A percentile compares a stretch with the other conserved stretches of the same genome.
Conservation (phyloP, 768 basidiomycete species). For the Leccinum aurantiacum region DNA sequence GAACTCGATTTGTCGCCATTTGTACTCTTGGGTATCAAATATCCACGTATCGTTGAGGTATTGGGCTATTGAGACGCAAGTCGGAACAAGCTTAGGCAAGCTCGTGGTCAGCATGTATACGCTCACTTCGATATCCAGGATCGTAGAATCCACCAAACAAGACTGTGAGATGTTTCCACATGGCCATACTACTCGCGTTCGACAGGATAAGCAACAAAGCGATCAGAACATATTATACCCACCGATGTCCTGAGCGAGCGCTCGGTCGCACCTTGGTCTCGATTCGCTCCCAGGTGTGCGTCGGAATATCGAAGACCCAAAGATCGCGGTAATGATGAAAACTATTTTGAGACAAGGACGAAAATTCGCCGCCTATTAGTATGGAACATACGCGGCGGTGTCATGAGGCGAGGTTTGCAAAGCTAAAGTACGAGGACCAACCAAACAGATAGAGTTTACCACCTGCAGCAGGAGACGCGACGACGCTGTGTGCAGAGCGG, state of each 20-base stretch:
- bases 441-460: conserved; percentile 87
- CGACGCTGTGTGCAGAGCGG: conserved; percentile 82
- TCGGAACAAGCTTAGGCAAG: background rate
- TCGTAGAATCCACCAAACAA: conserved; percentile 93
- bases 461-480: conserved; percentile 70
- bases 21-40: conserved; percentile 84
- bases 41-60: conserved; percentile 85
- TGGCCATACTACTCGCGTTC: conserved; percentile 61
- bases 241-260: conserved; percentile 84
- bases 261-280: conserved; percentile 81
- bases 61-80: conserved; percentile 47
- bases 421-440: conserved; percentile 24
- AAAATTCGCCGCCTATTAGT: conserved; percentile 75
- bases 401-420: background rate
- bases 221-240: background rate
- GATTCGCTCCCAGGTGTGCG: conserved; percentile 83
- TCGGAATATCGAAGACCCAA: conserved; percentile 81
- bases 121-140: conserved; percentile 72
- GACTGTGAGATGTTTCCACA: conserved; percentile 86
- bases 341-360: conserved; percentile 75
- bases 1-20: conserved; percentile 78
- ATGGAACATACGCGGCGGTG: background rate
- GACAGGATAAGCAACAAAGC: background rate
- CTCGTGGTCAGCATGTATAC: too few relatives aligned
- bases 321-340: conserved; percentile 91